These are phyloP conservation scores for Cadophora sp. DNA, from an alignment of 2,329 filamentous ascomycete genomes.

Conservation along the genomic window DNA sequence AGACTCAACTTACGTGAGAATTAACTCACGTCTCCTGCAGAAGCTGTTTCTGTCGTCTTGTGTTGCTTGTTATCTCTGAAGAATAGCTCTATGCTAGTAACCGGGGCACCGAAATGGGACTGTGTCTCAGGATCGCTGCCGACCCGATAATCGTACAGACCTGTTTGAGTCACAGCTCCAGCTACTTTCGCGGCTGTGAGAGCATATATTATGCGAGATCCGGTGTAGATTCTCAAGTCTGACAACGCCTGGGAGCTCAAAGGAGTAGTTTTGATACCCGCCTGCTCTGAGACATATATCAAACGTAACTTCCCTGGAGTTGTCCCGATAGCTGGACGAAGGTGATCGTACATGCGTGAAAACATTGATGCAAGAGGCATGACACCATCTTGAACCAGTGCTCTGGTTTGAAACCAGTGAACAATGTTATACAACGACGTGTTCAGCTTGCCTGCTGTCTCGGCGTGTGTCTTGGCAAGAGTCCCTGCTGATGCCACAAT, in stretches of 20 bases:
- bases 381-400: slow-evolving; percentile 72
- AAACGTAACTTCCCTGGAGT: slow-evolving; percentile 79
- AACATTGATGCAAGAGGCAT: slow-evolving; percentile 73
- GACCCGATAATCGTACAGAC: slow-evolving; percentile 84
- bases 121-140: slow-evolving; percentile 47
- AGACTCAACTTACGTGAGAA: background rate
- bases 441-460: slow-evolving; percentile 63
- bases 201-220: slow-evolving; percentile 83
- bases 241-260: slow-evolving; percentile 75
- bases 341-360: slow-evolving; percentile 64
- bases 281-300: slow-evolving; percentile 78
- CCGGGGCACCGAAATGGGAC: slow-evolving; percentile 81
- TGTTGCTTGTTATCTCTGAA: slow-evolving; percentile 66
- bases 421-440: slow-evolving; percentile 70
- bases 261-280: slow-evolving; percentile 65
- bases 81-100: slow-evolving; percentile 81
- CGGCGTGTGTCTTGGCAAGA: slow-evolving; percentile 70
- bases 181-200: slow-evolving; percentile 84
- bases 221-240: slow-evolving; percentile 81
- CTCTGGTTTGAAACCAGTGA: slow-evolving; percentile 74
- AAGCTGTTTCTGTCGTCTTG: slow-evolving; percentile 68
- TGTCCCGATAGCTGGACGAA: slow-evolving; percentile 64
- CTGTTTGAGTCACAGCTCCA: slow-evolving; percentile 86
- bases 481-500: slow-evolving; percentile 79
- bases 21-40: slow-evolving; percentile 66